Conservation (phyloP, 257 asterid genomes). For the Plantago elongata region DNA sequence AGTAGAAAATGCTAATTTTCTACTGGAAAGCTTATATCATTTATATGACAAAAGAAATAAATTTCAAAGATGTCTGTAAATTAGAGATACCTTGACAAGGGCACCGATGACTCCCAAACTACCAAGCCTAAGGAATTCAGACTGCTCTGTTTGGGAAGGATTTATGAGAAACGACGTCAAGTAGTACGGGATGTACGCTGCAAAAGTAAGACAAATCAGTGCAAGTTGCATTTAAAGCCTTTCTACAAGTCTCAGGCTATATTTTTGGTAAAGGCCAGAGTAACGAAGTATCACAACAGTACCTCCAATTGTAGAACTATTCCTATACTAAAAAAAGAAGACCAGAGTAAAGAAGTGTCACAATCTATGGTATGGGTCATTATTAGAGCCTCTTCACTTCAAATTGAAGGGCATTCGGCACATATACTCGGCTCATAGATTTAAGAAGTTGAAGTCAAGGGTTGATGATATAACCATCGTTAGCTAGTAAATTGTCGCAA, state of each 20-base stretch:
- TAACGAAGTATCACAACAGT: neutral
- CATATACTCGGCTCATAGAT: neutral
- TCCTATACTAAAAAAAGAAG: no score
- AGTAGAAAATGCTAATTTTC: no score
- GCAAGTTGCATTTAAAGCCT: neutral
- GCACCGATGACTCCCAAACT: conserved; percentile 40
- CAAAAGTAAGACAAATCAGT: conserved; percentile 12
- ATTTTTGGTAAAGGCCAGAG: neutral
- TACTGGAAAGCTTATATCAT: neutral
- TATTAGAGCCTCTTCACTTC: neutral
- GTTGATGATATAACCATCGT: no score
- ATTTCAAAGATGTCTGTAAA: neutral
- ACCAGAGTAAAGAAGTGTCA: no score
- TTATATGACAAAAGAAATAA: no score
- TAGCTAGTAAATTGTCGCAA: neutral
- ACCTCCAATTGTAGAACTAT: neutral
- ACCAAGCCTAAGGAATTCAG: conserved; percentile 33
- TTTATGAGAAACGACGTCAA: conserved; percentile 26
- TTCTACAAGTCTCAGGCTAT: no score
- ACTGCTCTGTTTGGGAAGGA: conserved; percentile 26
- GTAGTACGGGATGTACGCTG: conserved; percentile 36
- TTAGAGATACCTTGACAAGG: conserved; percentile 36
- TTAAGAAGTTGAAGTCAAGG: no score
- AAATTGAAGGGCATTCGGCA: neutral
- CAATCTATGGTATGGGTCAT: no score